phyloP scores from a whole-genome alignment of 176 grass and related monocot genomes.

The Cenchrus americanus region DNA sequence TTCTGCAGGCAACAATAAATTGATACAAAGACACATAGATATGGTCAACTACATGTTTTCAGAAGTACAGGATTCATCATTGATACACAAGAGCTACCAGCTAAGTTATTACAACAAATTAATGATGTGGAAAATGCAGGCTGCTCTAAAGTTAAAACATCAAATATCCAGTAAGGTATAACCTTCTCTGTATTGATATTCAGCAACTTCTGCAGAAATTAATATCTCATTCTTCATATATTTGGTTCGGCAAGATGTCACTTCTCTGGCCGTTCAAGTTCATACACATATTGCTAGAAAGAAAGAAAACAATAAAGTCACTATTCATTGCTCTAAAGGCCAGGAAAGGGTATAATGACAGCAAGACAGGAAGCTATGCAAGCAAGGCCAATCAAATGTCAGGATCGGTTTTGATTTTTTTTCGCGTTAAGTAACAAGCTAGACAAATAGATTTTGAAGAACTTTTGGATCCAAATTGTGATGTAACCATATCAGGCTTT shows the following conservation, averaged over 20 bases:
- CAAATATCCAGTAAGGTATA: conserved; percentile 18
- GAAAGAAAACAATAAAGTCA: neutral
- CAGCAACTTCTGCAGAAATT: conserved; percentile 9
- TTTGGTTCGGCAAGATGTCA: conserved; percentile 8
- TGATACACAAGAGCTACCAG: neutral
- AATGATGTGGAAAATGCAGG: neutral
- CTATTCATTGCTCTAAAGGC: neutral
- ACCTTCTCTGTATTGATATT: neutral
- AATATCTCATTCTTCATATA: neutral
- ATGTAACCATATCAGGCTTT: neutral
- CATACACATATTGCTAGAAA: neutral
- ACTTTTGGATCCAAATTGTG: neutral
- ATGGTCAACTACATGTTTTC: neutral
- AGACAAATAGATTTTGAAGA: neutral
- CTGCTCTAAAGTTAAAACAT: conserved; percentile 11
- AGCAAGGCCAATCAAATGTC: neutral
- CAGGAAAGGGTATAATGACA: neutral
- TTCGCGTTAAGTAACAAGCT: neutral
- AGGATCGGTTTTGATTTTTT: neutral
- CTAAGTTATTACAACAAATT: neutral
- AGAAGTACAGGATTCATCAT: conserved; percentile 13
- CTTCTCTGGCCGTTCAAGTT: conserved; percentile 8
- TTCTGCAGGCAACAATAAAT: conserved; percentile 57
- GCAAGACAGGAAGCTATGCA: conserved; percentile 1
- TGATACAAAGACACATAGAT: conserved; percentile 2